Percentiles rank a stretch among this genome's conserved stretches.
phyloP scores from a whole-genome alignment of 2,329 filamentous ascomycete species.

The Metarhizium album region DNA sequence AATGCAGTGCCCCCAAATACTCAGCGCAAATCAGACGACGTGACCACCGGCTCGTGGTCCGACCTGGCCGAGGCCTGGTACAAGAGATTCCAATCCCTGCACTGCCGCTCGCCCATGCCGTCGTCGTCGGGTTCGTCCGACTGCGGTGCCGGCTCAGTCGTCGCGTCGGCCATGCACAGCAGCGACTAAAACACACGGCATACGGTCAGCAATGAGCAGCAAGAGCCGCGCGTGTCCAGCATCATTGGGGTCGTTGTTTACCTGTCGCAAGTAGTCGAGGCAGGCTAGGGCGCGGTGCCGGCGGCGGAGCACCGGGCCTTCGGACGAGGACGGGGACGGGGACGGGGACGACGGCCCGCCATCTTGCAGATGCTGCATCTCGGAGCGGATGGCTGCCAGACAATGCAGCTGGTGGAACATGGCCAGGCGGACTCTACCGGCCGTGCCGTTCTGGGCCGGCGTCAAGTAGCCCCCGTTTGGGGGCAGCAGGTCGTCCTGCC shows the following conservation, averaged over 20 bases:
- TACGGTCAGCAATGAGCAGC: background rate
- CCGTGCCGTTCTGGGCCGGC: background rate
- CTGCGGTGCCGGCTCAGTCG: conserved; percentile 3
- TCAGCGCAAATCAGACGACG: background rate
- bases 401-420: conserved; percentile 9
- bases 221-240: background rate
- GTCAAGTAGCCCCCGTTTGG: conserved; percentile 1
- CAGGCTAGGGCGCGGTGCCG: conserved; percentile 1
- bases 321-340: no score
- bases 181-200: background rate
- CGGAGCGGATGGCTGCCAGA: conserved; percentile 2
- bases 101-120: conserved; percentile 4
- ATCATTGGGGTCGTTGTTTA: background rate
- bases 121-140: background rate
- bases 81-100: conserved; percentile 6
- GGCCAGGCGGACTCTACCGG: background rate
- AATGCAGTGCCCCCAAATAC: background rate
- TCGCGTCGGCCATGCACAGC: conserved; percentile 5
- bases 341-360: no score
- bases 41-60: background rate
- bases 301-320: background rate
- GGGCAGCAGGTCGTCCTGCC: background rate
- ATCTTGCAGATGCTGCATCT: conserved; percentile 1
- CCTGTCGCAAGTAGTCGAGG: conserved; percentile 8
- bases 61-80: conserved; percentile 1